A percentile compares a stretch with the other conserved stretches of the same genome.
Evolutionary conservation across 108 stramenopile species (phyloP).

Genomic region (Nannochloropsis oceanica): DNA sequence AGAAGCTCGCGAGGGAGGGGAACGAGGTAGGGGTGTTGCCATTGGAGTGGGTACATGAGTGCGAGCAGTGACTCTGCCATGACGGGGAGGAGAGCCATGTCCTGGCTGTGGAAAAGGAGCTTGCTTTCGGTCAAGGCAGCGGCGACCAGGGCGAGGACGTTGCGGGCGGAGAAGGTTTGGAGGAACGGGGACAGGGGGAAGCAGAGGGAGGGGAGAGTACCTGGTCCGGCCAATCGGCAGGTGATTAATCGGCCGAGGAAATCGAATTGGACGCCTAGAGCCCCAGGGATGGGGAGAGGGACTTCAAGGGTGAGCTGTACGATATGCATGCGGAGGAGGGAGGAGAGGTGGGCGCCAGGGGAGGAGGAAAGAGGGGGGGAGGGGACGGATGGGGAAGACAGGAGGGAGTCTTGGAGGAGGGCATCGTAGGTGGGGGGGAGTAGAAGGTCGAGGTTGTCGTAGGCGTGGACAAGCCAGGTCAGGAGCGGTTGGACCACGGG

Average conservation of each 20-base stretch:
- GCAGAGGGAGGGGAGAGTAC: conserved; percentile 11
- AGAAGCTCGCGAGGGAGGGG: conserved; percentile 18
- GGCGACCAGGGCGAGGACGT: conserved; percentile 13
- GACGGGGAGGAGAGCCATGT: conserved; percentile 13
- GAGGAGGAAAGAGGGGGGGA: background rate
- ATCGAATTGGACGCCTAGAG: too few relatives aligned
- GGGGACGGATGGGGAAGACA: background rate
- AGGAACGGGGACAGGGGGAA: conserved; percentile 13
- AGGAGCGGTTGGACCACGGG: conserved; percentile 22
- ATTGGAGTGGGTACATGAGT: conserved; percentile 27
- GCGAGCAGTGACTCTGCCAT: conserved; percentile 25
- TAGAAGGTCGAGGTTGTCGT: background rate
- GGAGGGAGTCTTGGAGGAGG: background rate
- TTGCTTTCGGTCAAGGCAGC: conserved; percentile 18
- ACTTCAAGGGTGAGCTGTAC: conserved; percentile 27
- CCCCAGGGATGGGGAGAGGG: background rate
- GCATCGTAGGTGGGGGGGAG: background rate
- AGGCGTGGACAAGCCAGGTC: conserved; percentile 15
- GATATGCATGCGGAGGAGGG: conserved; percentile 7
- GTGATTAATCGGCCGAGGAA: background rate
- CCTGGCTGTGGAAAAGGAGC: conserved; percentile 17
- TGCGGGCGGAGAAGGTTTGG: background rate
- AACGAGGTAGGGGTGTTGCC: conserved; percentile 26
- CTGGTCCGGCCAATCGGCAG: background rate
- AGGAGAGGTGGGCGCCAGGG: background rate